Base-by-base conservation (phyloP, 495 filamentous ascomycete species). In the Penicillium herquei region DNA sequence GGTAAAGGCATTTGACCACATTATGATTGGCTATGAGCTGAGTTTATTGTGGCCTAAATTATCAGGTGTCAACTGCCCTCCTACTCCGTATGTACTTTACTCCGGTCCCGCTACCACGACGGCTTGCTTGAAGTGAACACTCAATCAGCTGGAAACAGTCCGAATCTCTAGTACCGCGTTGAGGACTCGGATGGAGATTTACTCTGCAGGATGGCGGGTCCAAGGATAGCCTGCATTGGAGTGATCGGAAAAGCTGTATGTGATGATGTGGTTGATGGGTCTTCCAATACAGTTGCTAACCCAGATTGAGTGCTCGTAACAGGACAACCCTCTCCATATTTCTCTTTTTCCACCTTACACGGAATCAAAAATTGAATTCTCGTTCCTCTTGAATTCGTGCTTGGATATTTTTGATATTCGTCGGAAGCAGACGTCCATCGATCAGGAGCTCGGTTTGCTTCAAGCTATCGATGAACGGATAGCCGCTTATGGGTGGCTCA, bases 271-370 rank as follows among this genome's bases (percentile, higher is more conserved):
- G 10, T 18, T 14, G 42, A 6, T 32, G 7, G 9, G 13, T 11
- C 32, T 31, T 9, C 21, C 16, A 10, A 42, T 33, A 9, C 31
- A 42, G 13, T 26, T 59, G n/a, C 37, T 51, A 21, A 60, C 41
- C 26, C n/a, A 37, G 9, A 13, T 7, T 8, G 32, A 47, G 26
- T 64, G 51, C 40, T 26, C 17, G 32, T 32, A 8, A 16, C 65
- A 98, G 94, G 95, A 97, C 74, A 96, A 96, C 69, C 94, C 93
- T 45, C 88, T 98, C 67, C 93, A 96, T 73, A 88, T 95, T 54
- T 83, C 89, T 43, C 81, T 96, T 67, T 97, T 97, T 71, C 88
- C 92, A 34, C 86, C 91, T 0, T 63, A 80, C 79, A 46, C 79
- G 74, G 66, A 85, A 77, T 55, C 81, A 74, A 70, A 56, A 6